phyloP scores from a whole-genome alignment of 768 basidiomycete genomes.

The Goffeauzyma gilvescens region DNA sequence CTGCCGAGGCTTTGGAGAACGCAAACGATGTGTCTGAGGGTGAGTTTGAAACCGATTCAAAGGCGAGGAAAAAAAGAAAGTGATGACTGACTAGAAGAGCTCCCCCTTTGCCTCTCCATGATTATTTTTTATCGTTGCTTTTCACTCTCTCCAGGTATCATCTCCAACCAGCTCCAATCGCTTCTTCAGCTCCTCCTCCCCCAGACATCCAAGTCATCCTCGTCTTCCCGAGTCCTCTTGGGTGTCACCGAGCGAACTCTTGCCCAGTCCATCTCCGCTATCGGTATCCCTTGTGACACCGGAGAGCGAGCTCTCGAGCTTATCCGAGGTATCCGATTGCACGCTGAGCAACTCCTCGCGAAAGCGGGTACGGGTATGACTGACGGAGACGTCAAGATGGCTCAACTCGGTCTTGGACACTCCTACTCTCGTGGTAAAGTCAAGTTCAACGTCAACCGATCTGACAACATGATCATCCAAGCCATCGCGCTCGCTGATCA shows the following conservation, averaged over 20 bases:
- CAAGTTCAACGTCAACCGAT: conserved; percentile 41
- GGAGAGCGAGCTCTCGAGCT: conserved; percentile 65
- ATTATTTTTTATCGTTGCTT: not conserved
- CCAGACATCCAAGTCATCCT: conserved; percentile 44
- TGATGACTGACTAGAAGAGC: too few species aligned
- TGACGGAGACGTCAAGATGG: conserved; percentile 67
- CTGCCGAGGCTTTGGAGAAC: conserved; percentile 84
- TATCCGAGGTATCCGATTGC: conserved; percentile 77
- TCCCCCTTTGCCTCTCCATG: too few species aligned
- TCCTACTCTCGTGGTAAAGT: conserved; percentile 93
- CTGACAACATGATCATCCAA: conserved; percentile 99
- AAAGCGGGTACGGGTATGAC: conserved; percentile 51
- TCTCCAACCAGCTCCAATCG: conserved; percentile 64
- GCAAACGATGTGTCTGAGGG: conserved; percentile 93
- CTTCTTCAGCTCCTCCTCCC: conserved; percentile 73
- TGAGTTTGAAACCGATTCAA: conserved; percentile 33
- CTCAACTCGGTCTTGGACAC: conserved; percentile 91
- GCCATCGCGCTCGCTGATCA: conserved; percentile 95
- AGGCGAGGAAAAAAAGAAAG: conserved; percentile 21
- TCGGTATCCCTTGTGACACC: conserved; percentile 58
- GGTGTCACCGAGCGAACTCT: conserved; percentile 60
- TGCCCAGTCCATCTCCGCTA: conserved; percentile 55
- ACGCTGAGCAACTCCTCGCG: conserved; percentile 63
- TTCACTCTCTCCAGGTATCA: conserved; percentile 42
- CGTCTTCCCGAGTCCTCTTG: conserved; percentile 43